Percentiles rank a stretch among this genome's conserved stretches.
Evolutionary conservation across 345 rosid genomes (phyloP).

Genomic region (Clarkia xantiana): DNA sequence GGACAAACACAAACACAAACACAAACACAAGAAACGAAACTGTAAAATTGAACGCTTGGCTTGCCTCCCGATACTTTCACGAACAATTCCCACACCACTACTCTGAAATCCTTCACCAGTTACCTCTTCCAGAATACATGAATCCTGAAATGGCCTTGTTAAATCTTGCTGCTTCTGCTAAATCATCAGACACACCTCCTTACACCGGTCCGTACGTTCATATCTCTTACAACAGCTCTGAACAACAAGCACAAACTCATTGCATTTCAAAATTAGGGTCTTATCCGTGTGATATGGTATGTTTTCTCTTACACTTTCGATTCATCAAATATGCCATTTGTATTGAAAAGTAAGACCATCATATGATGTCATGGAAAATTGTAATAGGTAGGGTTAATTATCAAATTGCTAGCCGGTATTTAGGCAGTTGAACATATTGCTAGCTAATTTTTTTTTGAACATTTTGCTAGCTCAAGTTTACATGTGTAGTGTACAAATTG

Average conservation of each 20-base stretch:
- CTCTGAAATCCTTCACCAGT: conserved; percentile 42
- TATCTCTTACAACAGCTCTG: conserved; percentile 67
- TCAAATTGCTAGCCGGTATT: too few species aligned
- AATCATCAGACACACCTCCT: conserved; percentile 35
- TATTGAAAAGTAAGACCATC: too few species aligned
- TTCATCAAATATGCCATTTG: background rate
- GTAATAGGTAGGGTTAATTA: too few species aligned
- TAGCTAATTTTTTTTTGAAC: too few species aligned
- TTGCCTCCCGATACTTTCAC: conserved; percentile 59
- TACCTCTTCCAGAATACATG: conserved; percentile 81
- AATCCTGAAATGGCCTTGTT: conserved; percentile 53
- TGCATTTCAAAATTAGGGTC: conserved; percentile 53
- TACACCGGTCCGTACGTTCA: conserved; percentile 67
- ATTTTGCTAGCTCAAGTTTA: too few species aligned
- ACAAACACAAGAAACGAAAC: conserved; percentile 52
- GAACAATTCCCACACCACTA: conserved; percentile 78
- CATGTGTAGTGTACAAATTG: too few species aligned
- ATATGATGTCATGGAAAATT: too few species aligned
- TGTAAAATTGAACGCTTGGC: conserved; percentile 82
- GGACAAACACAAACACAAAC: conserved; percentile 33
- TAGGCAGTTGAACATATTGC: too few species aligned
- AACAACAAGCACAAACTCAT: conserved; percentile 35
- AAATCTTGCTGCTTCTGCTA: conserved; percentile 68
- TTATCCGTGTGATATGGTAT: conserved; percentile 62
- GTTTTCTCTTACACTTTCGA: conserved; percentile 8